Conservation (phyloP, 2,329 filamentous ascomycete species). For the Claviceps sp. region DNA sequence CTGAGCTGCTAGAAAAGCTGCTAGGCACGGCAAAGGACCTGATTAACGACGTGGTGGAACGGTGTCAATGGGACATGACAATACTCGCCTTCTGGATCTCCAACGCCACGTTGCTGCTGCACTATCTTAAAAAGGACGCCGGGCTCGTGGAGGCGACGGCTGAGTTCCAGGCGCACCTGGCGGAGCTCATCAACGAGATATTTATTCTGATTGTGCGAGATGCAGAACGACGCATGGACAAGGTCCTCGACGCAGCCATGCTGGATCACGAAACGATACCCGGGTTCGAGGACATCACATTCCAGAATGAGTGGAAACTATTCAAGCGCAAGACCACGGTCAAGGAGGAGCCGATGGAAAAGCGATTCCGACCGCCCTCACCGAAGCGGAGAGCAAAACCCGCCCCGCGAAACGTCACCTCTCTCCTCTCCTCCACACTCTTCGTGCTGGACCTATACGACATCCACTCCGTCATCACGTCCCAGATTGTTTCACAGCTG, state of each 20-base stretch:
- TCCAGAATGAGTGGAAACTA: slow-evolving; percentile 97
- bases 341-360: slow-evolving; percentile 82
- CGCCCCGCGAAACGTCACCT: slow-evolving; percentile 89
- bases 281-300: slow-evolving; percentile 90
- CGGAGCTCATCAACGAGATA: slow-evolving; percentile 93
- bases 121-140: slow-evolving; percentile 90
- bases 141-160: slow-evolving; percentile 69
- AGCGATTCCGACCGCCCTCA: slow-evolving; percentile 81
- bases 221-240: slow-evolving; percentile 90
- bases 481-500: slow-evolving; percentile 83
- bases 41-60: slow-evolving; percentile 94
- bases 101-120: slow-evolving; percentile 85
- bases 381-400: slow-evolving; percentile 86
- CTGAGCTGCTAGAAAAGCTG: slow-evolving; percentile 68
- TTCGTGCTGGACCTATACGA: slow-evolving; percentile 99
- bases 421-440: slow-evolving; percentile 83
- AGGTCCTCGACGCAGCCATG: slow-evolving; percentile 86
- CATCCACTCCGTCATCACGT: slow-evolving; percentile 89
- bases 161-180: slow-evolving; percentile 84
- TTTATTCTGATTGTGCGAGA: slow-evolving; percentile 96
- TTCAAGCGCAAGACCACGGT: slow-evolving; percentile 85
- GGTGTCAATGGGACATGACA: slow-evolving; percentile 98
- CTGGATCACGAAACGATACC: slow-evolving; percentile 97
- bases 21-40: slow-evolving; percentile 83
- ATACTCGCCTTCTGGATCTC: slow-evolving; percentile 98